A percentile compares a stretch with the other conserved stretches of the same genome.
Evolutionary conservation across 1,139 yeast species (phyloP).

Genomic region (Zygoascus hellenicus): DNA sequence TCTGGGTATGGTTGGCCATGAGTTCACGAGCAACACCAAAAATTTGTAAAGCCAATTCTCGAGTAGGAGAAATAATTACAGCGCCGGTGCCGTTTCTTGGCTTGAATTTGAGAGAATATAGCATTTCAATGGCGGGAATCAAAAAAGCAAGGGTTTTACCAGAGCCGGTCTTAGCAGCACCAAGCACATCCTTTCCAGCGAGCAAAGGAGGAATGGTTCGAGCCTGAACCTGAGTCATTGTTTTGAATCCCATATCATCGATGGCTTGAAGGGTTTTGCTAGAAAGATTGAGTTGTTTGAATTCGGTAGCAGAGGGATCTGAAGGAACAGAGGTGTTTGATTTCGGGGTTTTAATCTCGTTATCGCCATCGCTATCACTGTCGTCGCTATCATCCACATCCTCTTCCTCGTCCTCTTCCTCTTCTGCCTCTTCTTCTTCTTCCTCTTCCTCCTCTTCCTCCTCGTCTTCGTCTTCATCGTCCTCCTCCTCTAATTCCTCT

Average conservation of each 20-base stretch:
- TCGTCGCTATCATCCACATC: constrained; percentile 22
- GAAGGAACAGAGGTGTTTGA: constrained; percentile 18
- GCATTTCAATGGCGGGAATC: constrained; percentile 88
- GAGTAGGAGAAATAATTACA: constrained; percentile 78
- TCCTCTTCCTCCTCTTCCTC: constrained; percentile 13
- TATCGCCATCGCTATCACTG: constrained; percentile 24
- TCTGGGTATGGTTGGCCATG: constrained; percentile 87
- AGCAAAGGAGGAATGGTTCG: constrained; percentile 90
- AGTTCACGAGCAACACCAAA: constrained; percentile 95
- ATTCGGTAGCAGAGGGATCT: constrained; percentile 27
- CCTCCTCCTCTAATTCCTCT: constrained; percentile 15
- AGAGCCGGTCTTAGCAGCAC: constrained; percentile 98
- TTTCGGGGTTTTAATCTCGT: constrained; percentile 19
- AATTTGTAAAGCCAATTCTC: constrained; percentile 92
- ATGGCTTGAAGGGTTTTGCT: constrained; percentile 77
- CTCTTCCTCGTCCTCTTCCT: constrained; percentile 18
- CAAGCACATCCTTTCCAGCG: constrained; percentile 93
- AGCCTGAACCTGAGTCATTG: constrained; percentile 90
- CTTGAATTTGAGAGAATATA: constrained; percentile 81
- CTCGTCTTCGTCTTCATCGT: constrained; percentile 14
- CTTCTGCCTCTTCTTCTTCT: constrained; percentile 16
- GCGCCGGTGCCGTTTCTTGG: constrained; percentile 93
- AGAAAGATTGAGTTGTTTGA: constrained; percentile 63
- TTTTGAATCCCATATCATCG: constrained; percentile 77
- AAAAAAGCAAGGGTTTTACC: constrained; percentile 95